Evolutionary conservation across 441 rosid genomes (phyloP), one percentile per base, ranked within the genome.

Genomic region (Viola pubescens): DNA sequence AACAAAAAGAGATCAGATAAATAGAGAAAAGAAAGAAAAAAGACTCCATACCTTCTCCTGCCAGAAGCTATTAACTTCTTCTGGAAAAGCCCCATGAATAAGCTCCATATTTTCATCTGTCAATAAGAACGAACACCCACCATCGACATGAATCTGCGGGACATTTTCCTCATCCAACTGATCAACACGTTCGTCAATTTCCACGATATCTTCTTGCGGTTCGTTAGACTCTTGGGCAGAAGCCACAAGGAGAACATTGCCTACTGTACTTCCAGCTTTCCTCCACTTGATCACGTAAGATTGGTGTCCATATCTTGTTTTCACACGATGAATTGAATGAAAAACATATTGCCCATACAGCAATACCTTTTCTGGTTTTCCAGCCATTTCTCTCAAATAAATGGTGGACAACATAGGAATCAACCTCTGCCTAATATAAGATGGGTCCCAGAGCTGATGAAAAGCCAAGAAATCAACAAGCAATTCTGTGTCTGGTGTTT

Each of bases 401-500:
- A 82, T 77, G 64, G 96, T 77, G 58, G 97, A 92, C 66, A 84
- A 26, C 98, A 92, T 81, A 4, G 89, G 86, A 73, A 87, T 68
- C 79, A 89, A 73, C 79, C 71, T 81, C 77, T 80, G 89, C 42
- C 96, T 77, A 79, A 84, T 70, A 68, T 78, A 82, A 61, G 89
- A 78, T 0, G 89, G 92, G 37, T 84, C 79, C 97, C 90, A 92
- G 11, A 48, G 81, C 71, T 68, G 85, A 69, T 78, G 88, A 69
- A 73, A 79, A 63, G 64, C 90, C 77, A 92, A 64, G 77, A 79
- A 86, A 77, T 89, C 97, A 59, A 89, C 84, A 54, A 92, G 72
- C 82, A 87, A 69, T 40, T 83, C 98, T 13, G 78, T 81, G 52
- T 82, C 77, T 53, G 90, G 97, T 70, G 70, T 72, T 66, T 63